Percentiles rank a stretch among this genome's conserved stretches.
Conservation (phyloP, 2,329 filamentous ascomycete species). For the Aureobasidium sp. region DNA sequence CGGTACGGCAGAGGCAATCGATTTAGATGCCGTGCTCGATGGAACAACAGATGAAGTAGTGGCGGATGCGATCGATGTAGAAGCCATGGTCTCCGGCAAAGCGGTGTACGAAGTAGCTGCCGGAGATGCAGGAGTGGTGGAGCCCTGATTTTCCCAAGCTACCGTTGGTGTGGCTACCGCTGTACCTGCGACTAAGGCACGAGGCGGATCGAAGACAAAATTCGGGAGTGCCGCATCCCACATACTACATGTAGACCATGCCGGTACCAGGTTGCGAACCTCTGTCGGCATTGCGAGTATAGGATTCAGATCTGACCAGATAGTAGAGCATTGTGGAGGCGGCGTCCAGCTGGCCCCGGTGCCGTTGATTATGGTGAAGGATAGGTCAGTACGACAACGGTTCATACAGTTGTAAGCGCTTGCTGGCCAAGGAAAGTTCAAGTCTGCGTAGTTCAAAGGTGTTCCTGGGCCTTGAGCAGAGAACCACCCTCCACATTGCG, state of each 20-base stretch:
- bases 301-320: slow-evolving; percentile 19
- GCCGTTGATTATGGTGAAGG: background rate
- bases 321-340: slow-evolving; percentile 15
- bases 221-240: slow-evolving; percentile 16
- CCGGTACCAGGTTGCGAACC: slow-evolving; percentile 13
- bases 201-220: slow-evolving; percentile 18
- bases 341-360: background rate
- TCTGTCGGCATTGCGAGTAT: slow-evolving; percentile 17
- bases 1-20: background rate
- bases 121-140: slow-evolving; percentile 3
- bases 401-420: slow-evolving; percentile 19
- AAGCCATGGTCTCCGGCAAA: background rate
- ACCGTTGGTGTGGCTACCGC: slow-evolving; percentile 1
- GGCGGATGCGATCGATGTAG: background rate
- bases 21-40: background rate
- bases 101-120: slow-evolving; percentile 2
- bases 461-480: slow-evolving; percentile 12
- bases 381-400: background rate
- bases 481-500: slow-evolving; percentile 16
- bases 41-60: background rate
- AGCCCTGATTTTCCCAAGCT: background rate
- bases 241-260: slow-evolving; percentile 15
- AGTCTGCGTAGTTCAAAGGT: slow-evolving; percentile 17
- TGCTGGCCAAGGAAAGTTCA: slow-evolving; percentile 21
- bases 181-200: slow-evolving; percentile 14